Evolutionary conservation across 1,139 yeast species (phyloP).

Genomic region (Magnusiomyces magnusii): DNA sequence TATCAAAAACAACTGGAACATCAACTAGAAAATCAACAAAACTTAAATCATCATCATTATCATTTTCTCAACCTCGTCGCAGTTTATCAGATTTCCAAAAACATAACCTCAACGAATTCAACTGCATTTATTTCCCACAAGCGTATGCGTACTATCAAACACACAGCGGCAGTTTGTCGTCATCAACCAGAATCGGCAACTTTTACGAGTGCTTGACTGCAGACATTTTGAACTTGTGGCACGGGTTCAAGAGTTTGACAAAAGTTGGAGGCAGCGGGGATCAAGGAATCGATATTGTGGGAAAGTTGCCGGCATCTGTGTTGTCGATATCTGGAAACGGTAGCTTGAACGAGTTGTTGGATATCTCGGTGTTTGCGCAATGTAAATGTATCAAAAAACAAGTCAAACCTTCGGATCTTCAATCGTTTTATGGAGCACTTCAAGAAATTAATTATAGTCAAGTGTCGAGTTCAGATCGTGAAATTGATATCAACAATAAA

Average conservation of each 20-base stretch:
- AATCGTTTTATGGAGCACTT: neutral
- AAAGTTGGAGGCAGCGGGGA: neutral
- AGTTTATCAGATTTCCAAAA: neutral
- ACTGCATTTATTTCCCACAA: neutral
- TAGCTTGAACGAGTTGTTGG: neutral
- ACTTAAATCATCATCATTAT: too few relatives aligned
- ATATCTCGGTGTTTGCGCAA: neutral
- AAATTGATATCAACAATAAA: neutral
- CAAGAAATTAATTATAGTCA: neutral
- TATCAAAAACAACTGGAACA: too few relatives aligned
- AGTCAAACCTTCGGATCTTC: neutral
- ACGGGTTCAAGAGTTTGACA: neutral
- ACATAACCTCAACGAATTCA: neutral
- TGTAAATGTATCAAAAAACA: neutral
- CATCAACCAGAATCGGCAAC: neutral
- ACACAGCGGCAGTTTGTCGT: neutral
- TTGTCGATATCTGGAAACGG: neutral
- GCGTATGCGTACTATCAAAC: neutral
- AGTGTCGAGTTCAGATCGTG: too few relatives aligned
- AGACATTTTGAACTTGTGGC: neutral
- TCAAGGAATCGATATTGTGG: neutral
- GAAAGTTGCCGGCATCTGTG: neutral
- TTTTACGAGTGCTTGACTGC: conserved; percentile 1
- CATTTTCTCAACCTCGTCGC: too few relatives aligned
- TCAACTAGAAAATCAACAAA: too few relatives aligned